Percentiles rank a stretch among this genome's conserved stretches.
Evolutionary conservation across 805 yeast genomes (phyloP).

Genomic region (Yarrowia divulgata): DNA sequence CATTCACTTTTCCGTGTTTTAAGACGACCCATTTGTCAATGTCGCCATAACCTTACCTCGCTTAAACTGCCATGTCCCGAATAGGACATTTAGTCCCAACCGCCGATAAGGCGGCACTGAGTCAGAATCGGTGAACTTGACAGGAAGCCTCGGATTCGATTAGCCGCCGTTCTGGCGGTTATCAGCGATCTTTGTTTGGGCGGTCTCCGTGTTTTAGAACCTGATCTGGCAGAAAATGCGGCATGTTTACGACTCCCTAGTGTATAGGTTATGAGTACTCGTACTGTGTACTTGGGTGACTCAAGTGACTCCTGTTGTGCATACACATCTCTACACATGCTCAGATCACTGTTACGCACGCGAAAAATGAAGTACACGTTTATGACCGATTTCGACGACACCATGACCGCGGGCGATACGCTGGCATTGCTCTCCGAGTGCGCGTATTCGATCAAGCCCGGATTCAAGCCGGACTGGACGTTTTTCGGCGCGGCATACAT

Average conservation of each 20-base stretch:
- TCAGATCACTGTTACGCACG: not conserved
- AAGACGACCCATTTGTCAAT: not conserved
- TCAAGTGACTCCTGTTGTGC: conserved; percentile 15
- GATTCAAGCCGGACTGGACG: conserved; percentile 53
- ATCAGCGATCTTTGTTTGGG: too few species aligned
- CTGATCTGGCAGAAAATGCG: not conserved
- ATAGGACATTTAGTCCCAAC: conserved; percentile 4
- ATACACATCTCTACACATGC: not conserved
- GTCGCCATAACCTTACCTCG: not conserved
- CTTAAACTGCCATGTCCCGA: not conserved
- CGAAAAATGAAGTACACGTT: conserved; percentile 44
- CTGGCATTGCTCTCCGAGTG: conserved; percentile 59
- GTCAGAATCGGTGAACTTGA: conserved; percentile 6
- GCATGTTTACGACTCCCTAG: too few species aligned
- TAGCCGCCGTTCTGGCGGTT: too few species aligned
- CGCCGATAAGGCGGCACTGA: conserved; percentile 35
- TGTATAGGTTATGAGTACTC: not conserved
- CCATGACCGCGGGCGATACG: conserved; percentile 64
- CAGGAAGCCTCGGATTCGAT: too few species aligned
- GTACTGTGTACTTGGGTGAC: conserved; percentile 1
- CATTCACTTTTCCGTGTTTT: not conserved
- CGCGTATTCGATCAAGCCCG: conserved; percentile 54
- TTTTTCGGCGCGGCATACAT: conserved; percentile 57
- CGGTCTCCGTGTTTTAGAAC: too few species aligned
- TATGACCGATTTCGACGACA: conserved; percentile 72